Percentiles rank a stretch among this genome's conserved stretches.
Conservation (phyloP, 1,284 basidiomycete species). For the Puccinia polysora region DNA sequence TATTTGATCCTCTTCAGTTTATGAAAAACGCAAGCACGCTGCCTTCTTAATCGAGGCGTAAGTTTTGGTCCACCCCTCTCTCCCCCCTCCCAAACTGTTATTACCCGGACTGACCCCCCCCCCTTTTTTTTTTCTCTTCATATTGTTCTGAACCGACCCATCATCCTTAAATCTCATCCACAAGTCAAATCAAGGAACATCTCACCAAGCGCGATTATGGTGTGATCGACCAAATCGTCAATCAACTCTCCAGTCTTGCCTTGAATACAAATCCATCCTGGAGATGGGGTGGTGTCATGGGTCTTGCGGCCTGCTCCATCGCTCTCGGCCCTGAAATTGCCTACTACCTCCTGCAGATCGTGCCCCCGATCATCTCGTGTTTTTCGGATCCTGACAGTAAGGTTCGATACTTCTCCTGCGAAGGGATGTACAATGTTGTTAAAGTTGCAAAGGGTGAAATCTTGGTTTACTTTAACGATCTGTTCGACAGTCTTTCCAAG, state of each 20-base stretch:
- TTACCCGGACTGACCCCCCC: not conserved
- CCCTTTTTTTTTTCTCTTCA: not conserved
- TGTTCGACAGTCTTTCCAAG: slow-evolving; percentile 95
- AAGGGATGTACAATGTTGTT: slow-evolving; percentile 92
- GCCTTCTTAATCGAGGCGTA: slow-evolving; percentile 41
- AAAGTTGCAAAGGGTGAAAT: slow-evolving; percentile 98
- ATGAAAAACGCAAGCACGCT: slow-evolving; percentile 43
- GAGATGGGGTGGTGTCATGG: slow-evolving; percentile 91
- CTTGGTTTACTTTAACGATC: slow-evolving; percentile 93
- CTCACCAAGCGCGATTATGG: slow-evolving; percentile 24
- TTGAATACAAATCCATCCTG: slow-evolving; percentile 71
- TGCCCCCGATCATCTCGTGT: slow-evolving; percentile 83
- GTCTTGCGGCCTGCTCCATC: slow-evolving; percentile 91
- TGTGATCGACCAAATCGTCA: slow-evolving; percentile 27
- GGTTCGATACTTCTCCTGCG: slow-evolving; percentile 93
- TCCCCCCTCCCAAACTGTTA: not conserved
- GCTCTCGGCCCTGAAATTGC: slow-evolving; percentile 88
- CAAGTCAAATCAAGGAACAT: slow-evolving; percentile 42
- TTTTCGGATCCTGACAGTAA: slow-evolving; percentile 92
- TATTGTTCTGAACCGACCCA: too few species aligned
- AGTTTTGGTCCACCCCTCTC: not conserved
- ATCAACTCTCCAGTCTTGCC: slow-evolving; percentile 50
- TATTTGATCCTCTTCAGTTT: slow-evolving; percentile 15
- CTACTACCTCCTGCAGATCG: slow-evolving; percentile 87
- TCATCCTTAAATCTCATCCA: not conserved